Conservation (phyloP, 306 rosid genomes). For the Lathyrus sativus region DNA sequence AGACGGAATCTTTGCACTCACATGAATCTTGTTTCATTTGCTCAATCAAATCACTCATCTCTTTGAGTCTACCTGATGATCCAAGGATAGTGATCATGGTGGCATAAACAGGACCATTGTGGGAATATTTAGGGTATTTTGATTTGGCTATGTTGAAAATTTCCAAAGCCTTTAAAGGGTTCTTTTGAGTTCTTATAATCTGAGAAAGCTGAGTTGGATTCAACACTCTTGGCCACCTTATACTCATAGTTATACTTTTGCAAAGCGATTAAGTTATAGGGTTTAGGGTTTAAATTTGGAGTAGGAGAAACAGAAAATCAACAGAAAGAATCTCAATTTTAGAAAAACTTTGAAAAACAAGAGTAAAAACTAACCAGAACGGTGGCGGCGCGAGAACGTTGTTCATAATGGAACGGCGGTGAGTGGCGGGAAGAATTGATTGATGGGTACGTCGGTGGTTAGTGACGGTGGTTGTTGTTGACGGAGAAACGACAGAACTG, state of each 20-base stretch:
- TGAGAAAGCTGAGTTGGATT: constrained; percentile 53
- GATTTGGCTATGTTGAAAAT: constrained; percentile 51
- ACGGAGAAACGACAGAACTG: too few relatives aligned
- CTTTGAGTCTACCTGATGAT: constrained; percentile 41
- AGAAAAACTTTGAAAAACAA: too few relatives aligned
- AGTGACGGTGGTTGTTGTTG: too few relatives aligned
- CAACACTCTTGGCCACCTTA: constrained; percentile 61
- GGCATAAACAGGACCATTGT: constrained; percentile 59
- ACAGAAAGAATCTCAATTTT: too few relatives aligned
- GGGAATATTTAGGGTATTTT: constrained; percentile 48
- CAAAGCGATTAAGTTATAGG: too few relatives aligned
- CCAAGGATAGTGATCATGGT: constrained; percentile 59
- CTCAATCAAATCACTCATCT: constrained; percentile 51
- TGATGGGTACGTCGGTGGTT: too few relatives aligned
- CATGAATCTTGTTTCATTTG: constrained; percentile 56
- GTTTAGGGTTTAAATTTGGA: too few relatives aligned
- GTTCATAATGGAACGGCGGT: too few relatives aligned
- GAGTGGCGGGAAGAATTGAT: too few relatives aligned
- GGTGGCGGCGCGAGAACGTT: too few relatives aligned
- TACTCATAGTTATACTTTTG: constrained; percentile 25
- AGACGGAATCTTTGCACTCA: constrained; percentile 57
- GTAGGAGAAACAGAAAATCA: too few relatives aligned
- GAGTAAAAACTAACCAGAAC: too few relatives aligned
- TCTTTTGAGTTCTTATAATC: constrained; percentile 52
- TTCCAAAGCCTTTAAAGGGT: constrained; percentile 51